Evolutionary conservation across 805 yeast genomes (phyloP), one percentile per base, ranked within the genome.

Genomic region (Grigorovia transvaalensis): DNA sequence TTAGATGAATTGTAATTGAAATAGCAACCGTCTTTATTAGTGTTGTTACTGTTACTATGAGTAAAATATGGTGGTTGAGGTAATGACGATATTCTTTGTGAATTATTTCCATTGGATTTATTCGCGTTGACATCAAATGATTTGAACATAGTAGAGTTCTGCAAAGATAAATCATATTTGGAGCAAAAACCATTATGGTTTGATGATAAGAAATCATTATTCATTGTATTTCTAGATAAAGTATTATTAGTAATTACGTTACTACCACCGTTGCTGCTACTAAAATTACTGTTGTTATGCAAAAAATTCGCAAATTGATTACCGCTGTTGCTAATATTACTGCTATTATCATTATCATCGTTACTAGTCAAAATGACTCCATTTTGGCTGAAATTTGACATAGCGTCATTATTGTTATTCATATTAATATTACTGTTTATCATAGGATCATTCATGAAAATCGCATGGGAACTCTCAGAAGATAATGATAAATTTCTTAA

Each of bases 251-350:
- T 33, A 13, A 13, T 33, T 11, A 11, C 11, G 38, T 33, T 33
- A 3, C 4, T 27, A 18, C 23, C 27, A 33, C 11, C 8, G 15
- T 33, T 33, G 38, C 38, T 33, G 15, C 15, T 33, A 33, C 15
- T 33, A 33, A 11, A 53, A 52, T 53, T 51, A n/a, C 55, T 53
- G 44, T 59, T 57, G 38, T 54, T 54, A 45, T 51, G n/a, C 27
- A 23, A 4, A 23, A 23, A 23, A 6, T 23, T 4, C 3, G 27
- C 27, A 23, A 23, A n/a, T n/a, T n/a, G 27, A 6, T 23, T 23
- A 23, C 27, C 27, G 27, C 6, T 23, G 27, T 23, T 23, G 27
- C 27, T 23, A 23, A 23, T 53, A 30, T 47, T 47, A 45, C 56
- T 54, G 35, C 44, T 38, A 18, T 33, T 51, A 17, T 27, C 51